These are phyloP conservation scores for Gleditsia sinensis DNA, from an alignment of 306 rosid genomes.

Conservation along the genomic window DNA sequence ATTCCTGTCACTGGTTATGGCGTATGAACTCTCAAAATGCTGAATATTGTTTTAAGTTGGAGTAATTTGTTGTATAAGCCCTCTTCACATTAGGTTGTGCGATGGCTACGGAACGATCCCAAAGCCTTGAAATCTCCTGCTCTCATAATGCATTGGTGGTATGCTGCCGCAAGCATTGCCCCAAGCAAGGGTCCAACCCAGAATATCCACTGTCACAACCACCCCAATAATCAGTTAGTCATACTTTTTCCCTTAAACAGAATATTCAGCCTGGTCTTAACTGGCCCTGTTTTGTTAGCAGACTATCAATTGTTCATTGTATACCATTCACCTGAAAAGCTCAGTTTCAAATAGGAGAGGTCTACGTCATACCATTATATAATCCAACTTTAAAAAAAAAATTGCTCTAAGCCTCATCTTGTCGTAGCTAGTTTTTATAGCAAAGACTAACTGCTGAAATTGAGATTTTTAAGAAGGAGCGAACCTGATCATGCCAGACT, in stretches of 20 bases:
- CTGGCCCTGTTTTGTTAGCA: neutral
- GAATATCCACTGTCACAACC: constrained; percentile 4
- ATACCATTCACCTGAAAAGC: neutral
- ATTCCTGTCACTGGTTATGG: neutral
- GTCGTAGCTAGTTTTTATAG: neutral
- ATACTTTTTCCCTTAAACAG: neutral
- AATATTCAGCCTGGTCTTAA: neutral
- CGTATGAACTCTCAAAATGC: neutral
- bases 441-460: neutral
- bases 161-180: neutral
- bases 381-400: neutral
- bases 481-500: neutral
- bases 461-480: neutral
- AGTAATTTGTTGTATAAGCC: neutral
- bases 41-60: neutral
- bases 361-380: neutral
- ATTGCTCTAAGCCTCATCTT: neutral
- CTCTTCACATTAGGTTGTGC: neutral
- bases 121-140: constrained; percentile 1
- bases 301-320: neutral
- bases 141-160: constrained; percentile 10
- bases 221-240: neutral
- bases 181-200: constrained; percentile 21
- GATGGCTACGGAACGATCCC: neutral
- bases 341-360: neutral